A percentile compares a stretch with the other conserved stretches of the same genome.
These are phyloP conservation scores for Stereum hirsutum DNA, from an alignment of 1,284 basidiomycete species.

Conservation along the genomic window DNA sequence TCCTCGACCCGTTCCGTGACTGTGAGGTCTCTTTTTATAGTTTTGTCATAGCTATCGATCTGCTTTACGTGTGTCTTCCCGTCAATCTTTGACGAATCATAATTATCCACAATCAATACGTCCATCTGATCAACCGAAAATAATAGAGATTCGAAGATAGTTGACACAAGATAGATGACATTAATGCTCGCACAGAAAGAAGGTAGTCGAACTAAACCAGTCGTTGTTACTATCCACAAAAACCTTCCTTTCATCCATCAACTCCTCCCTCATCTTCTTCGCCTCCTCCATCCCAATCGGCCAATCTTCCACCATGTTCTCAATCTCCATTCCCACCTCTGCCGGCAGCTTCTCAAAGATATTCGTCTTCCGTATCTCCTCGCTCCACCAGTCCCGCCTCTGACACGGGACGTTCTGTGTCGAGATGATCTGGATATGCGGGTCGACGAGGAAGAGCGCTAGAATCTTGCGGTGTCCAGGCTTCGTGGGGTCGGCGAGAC, in stretches of 20 bases:
- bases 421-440: conserved; percentile 10
- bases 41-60: too few species aligned
- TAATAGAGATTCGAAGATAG: too few species aligned
- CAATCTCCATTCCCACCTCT: not conserved
- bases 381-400: conserved; percentile 15
- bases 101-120: too few species aligned
- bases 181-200: not conserved
- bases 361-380: not conserved
- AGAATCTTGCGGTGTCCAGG: conserved; percentile 24
- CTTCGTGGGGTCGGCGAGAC: conserved; percentile 17
- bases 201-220: not conserved
- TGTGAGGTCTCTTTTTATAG: too few species aligned
- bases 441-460: conserved; percentile 24
- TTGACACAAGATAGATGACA: too few species aligned
- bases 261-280: not conserved
- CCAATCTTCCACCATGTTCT: not conserved
- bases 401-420: conserved; percentile 14
- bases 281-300: not conserved
- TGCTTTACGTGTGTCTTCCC: too few species aligned
- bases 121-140: too few species aligned
- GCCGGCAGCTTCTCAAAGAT: not conserved
- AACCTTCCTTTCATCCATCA: not conserved
- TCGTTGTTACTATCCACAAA: not conserved
- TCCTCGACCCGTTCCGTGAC: too few species aligned
- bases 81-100: too few species aligned